Base-by-base conservation (phyloP, 192 early-diverging fungal species). In the Thoreauomyces humboldtii region DNA sequence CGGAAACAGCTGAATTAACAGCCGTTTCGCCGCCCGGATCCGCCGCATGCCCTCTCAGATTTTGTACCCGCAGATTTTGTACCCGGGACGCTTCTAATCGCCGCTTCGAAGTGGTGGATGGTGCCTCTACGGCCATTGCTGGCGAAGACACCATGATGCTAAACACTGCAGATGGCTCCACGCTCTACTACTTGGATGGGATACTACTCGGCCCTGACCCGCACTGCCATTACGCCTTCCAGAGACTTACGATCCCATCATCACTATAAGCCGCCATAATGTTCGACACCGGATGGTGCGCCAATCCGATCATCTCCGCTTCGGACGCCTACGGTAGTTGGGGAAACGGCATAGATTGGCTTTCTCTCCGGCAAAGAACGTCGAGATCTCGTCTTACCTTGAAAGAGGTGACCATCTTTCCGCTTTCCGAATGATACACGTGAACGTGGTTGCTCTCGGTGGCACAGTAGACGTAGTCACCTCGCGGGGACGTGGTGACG, bases 261-360 rank as follows among this genome's bases (percentile, higher is more conserved):
- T 91, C 88, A 14, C 76, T 78, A 60, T 82, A 81, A 11, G 82
- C 62, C 1, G 87, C 89, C 36, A 91, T 17, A 35, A 94, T 81
- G 67, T 94, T 98, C 11, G 92, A 77, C 29, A 82, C 85, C 17
- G 95, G 95, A 77, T 98, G 95, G 32, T 84, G 72, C 0, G 79
- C 76, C 38, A 95, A 76, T 1, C 92, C 92, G 60, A 89, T 84
- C 0, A 95, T 78, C 45, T 94, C 92, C 0, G 77, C 62, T 12
- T 87, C 85, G 0, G 81, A 74, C 1, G 86, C 71, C n/a, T n/a
- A n/a, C n/a, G n/a, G n/a, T 76, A 68, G 1, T 36, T 35, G 15
- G 36, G 14, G 24, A 21, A 27, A 28, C 2, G 60, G 32, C 17
- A 47, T 17, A 29, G 17, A 29, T 24, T 11, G 27, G 41, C 46